Conservation (phyloP, 176 grass and related monocot genomes). For the Phragmites australis region DNA sequence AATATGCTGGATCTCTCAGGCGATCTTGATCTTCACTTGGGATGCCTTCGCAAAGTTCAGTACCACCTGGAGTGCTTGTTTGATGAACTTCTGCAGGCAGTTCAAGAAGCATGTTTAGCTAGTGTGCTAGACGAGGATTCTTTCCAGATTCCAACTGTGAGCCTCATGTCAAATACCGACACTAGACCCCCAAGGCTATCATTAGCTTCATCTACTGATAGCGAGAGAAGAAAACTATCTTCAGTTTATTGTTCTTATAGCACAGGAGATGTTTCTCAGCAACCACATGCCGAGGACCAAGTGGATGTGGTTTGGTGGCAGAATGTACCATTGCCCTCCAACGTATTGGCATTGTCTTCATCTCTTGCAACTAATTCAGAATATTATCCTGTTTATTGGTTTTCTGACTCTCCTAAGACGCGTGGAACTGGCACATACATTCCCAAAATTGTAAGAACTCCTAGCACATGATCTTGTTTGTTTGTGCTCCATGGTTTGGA, state of each 20-base stretch:
- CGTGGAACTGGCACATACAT: slow-evolving; percentile 47
- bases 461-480: slow-evolving; percentile 5
- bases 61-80: slow-evolving; percentile 50
- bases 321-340: neutral
- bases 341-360: neutral
- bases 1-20: slow-evolving; percentile 54
- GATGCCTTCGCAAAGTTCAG: slow-evolving; percentile 52
- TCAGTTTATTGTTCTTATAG: slow-evolving; percentile 32
- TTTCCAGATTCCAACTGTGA: neutral
- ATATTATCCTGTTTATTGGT: neutral
- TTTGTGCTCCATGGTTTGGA: neutral
- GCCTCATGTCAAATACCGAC: neutral
- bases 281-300: slow-evolving; percentile 17
- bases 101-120: slow-evolving; percentile 23
- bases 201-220: slow-evolving; percentile 19
- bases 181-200: neutral
- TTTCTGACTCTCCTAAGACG: slow-evolving; percentile 2
- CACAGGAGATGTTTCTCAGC: slow-evolving; percentile 33
- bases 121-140: slow-evolving; percentile 31
- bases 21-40: slow-evolving; percentile 47
- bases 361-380: slow-evolving; percentile 4
- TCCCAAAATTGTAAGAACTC: slow-evolving; percentile 45
- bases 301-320: slow-evolving; percentile 32
- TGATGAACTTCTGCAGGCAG: slow-evolving; percentile 31
- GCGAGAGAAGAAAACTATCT: slow-evolving; percentile 16